These are phyloP conservation scores for Termitomyces sp. DNA, from an alignment of 768 basidiomycete genomes.

Conservation along the genomic window DNA sequence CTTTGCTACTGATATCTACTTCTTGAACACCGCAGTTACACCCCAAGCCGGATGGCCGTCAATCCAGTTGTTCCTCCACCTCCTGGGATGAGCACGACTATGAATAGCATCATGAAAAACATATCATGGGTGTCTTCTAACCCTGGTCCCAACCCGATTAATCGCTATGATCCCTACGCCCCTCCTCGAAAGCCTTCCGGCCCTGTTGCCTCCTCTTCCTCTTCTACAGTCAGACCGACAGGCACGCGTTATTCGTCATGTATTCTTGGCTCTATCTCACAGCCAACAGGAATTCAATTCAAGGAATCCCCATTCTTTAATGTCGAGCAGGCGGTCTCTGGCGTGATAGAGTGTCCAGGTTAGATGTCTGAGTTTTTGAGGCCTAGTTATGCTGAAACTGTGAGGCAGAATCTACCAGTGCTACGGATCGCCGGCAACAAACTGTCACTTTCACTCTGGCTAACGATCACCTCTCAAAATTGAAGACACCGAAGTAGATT, in stretches of 20 bases:
- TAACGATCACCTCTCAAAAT: slow-evolving; percentile 55
- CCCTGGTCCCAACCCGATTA: slow-evolving; percentile 27
- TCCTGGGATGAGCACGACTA: slow-evolving; percentile 14
- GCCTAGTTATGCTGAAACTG: neutral
- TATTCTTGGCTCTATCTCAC: slow-evolving; percentile 3
- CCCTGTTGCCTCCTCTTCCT: slow-evolving; percentile 28
- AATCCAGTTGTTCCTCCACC: slow-evolving; percentile 15
- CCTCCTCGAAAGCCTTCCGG: slow-evolving; percentile 44
- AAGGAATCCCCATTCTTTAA: slow-evolving; percentile 76
- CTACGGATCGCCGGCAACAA: slow-evolving; percentile 71
- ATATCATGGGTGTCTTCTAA: slow-evolving; percentile 20
- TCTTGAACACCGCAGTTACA: slow-evolving; percentile 9
- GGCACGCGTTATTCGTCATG: slow-evolving; percentile 16
- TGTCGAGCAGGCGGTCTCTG: slow-evolving; percentile 60
- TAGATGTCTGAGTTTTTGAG: slow-evolving; percentile 6
- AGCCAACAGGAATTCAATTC: slow-evolving; percentile 57
- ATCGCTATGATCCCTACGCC: slow-evolving; percentile 64
- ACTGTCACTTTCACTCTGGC: slow-evolving; percentile 58
- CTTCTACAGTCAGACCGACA: slow-evolving; percentile 23
- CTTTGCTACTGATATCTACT: neutral
- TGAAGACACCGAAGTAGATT: slow-evolving; percentile 51
- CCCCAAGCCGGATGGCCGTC: slow-evolving; percentile 12
- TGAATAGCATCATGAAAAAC: slow-evolving; percentile 23
- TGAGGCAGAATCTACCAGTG: slow-evolving; percentile 62
- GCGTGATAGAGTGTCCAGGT: slow-evolving; percentile 77